phyloP scores from a whole-genome alignment of 257 asterid genomes.

The Perilla frutescens region DNA sequence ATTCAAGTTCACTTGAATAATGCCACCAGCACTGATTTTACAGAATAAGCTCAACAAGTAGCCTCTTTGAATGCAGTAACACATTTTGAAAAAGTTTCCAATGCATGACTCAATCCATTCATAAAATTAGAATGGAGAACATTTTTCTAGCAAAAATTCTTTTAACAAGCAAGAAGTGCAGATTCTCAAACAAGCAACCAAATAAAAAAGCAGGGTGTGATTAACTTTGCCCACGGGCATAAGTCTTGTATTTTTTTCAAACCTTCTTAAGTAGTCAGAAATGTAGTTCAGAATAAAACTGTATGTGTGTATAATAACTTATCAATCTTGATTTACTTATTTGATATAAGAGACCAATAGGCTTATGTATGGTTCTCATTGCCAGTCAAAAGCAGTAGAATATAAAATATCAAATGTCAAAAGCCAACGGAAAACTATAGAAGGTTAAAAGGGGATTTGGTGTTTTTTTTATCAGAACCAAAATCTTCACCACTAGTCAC shows the following conservation, averaged over 20 bases:
- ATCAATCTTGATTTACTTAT: constrained; percentile 14
- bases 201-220: constrained; percentile 4
- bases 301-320: constrained; percentile 1
- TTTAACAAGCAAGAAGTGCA: neutral
- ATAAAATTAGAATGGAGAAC: constrained; percentile 8
- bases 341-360: neutral
- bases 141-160: constrained; percentile 14
- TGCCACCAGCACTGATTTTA: constrained; percentile 13
- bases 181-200: constrained; percentile 7
- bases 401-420: constrained; percentile 11
- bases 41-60: neutral
- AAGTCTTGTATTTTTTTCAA: neutral
- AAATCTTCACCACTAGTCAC: neutral
- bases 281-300: neutral
- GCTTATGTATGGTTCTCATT: constrained; percentile 9
- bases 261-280: neutral
- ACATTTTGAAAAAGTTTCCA: neutral
- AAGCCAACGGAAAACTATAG: neutral
- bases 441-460: neutral
- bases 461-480: neutral
- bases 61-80: neutral
- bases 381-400: neutral
- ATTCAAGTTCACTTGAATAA: constrained; percentile 16
- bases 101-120: neutral
- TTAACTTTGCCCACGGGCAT: neutral